phyloP scores from a whole-genome alignment of 2,329 filamentous ascomycete species.

The Fusarium setosum region DNA sequence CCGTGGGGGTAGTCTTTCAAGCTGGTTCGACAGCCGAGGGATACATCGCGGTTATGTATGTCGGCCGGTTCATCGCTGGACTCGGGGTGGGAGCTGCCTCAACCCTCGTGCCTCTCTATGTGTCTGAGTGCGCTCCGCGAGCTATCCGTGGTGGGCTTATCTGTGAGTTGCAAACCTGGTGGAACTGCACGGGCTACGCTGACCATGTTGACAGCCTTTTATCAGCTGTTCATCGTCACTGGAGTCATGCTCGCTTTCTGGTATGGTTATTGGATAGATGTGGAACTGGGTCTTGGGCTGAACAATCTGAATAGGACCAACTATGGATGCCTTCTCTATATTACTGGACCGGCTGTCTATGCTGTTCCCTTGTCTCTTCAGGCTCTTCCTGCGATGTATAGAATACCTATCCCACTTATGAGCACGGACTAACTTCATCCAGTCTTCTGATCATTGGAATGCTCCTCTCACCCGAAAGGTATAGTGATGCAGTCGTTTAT shows the following conservation, averaged over 20 bases:
- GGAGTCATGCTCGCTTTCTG: constrained; percentile 57
- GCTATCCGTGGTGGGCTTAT: neutral
- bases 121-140: neutral
- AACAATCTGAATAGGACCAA: constrained; percentile 65
- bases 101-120: neutral
- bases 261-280: constrained; percentile 44
- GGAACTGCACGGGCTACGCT: constrained; percentile 34
- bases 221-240: constrained; percentile 61
- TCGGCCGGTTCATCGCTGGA: neutral
- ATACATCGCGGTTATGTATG: neutral
- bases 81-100: neutral
- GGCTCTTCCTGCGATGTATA: constrained; percentile 68
- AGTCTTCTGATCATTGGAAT: constrained; percentile 69
- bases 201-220: no score
- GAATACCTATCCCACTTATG: neutral
- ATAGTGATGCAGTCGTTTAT: no score
- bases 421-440: neutral
- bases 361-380: constrained; percentile 74
- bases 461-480: constrained; percentile 65
- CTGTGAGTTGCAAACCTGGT: neutral
- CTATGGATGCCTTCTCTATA: constrained; percentile 62
- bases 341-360: constrained; percentile 61
- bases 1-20: constrained; percentile 72
- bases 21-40: neutral
- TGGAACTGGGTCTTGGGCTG: constrained; percentile 1